phyloP scores from a whole-genome alignment of 2,329 filamentous ascomycete species.

The Epichloe bromicola region DNA sequence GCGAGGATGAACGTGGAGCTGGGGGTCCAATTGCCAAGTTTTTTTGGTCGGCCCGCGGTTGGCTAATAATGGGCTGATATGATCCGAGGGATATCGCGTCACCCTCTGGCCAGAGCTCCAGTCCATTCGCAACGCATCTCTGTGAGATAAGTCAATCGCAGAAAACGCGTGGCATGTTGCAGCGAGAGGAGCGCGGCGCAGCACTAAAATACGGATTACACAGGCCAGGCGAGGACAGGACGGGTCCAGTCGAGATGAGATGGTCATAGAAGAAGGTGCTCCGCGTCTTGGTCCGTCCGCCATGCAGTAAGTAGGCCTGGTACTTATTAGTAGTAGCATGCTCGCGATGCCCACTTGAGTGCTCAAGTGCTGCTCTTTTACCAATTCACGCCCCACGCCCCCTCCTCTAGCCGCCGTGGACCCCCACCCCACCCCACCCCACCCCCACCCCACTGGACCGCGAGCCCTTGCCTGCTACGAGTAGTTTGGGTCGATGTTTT shows the following conservation, averaged over 20 bases:
- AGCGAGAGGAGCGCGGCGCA: not conserved
- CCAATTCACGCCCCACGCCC: not conserved
- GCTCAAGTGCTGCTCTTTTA: not conserved
- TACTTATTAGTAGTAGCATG: too few species aligned
- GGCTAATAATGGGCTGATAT: not conserved
- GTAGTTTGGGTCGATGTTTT: not conserved
- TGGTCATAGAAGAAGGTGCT: too few species aligned
- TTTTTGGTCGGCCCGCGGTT: not conserved
- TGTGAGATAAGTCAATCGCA: not conserved
- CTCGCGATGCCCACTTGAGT: too few species aligned
- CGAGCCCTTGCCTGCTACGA: not conserved
- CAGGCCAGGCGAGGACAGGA: not conserved
- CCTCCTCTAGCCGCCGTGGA: constrained; percentile 1
- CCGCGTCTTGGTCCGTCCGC: too few species aligned
- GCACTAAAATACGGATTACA: too few species aligned
- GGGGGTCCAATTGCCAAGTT: not conserved
- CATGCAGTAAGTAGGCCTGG: too few species aligned
- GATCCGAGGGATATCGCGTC: not conserved
- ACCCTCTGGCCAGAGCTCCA: not conserved
- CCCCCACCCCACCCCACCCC: not conserved
- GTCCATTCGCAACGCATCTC: not conserved
- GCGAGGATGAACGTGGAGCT: not conserved
- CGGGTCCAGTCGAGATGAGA: too few species aligned
- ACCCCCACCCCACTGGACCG: not conserved
- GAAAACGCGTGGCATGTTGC: not conserved